Conservation (phyloP, 1,284 basidiomycete genomes). For the Austroboletus olivaceoglutinosus region DNA sequence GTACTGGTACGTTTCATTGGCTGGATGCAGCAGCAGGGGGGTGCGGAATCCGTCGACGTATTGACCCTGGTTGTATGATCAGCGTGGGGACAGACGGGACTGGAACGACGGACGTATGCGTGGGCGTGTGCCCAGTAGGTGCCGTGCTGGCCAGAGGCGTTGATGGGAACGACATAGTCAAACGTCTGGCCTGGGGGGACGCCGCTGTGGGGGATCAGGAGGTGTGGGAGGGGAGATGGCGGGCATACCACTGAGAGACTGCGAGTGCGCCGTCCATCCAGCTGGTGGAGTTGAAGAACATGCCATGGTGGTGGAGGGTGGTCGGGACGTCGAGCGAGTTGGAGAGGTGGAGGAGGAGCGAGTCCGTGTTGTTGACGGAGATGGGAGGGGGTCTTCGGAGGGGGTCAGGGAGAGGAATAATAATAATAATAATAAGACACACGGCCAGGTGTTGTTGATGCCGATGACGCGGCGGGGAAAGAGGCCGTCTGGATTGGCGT, state of each 20-base stretch:
- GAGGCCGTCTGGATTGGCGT: conserved; percentile 76
- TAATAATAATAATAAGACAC: conserved; percentile 32
- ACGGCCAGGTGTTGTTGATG: conserved; percentile 92
- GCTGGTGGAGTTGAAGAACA: conserved; percentile 84
- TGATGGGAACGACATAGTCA: conserved; percentile 80
- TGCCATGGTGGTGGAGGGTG: conserved; percentile 85
- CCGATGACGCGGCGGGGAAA: conserved; percentile 75
- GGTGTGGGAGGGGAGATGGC: neutral
- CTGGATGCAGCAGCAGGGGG: conserved; percentile 73
- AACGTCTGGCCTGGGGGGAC: conserved; percentile 77
- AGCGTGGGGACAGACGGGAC: neutral
- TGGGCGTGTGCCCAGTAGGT: conserved; percentile 91
- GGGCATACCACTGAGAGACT: conserved; percentile 75
- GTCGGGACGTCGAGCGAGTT: conserved; percentile 67
- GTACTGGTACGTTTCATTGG: conserved; percentile 65
- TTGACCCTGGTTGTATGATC: conserved; percentile 56
- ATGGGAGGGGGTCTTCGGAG: conserved; percentile 71
- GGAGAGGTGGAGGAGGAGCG: conserved; percentile 69
- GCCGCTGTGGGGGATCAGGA: conserved; percentile 49
- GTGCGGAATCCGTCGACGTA: conserved; percentile 85
- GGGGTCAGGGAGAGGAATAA: neutral
- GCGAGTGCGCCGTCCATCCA: conserved; percentile 88
- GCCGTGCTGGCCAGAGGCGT: conserved; percentile 71
- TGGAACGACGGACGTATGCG: conserved; percentile 42
- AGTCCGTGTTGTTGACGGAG: conserved; percentile 70